Evolutionary conservation across 495 filamentous ascomycete species (phyloP), one percentile per base, ranked within the genome.

Genomic region (Immersiella caudata): DNA sequence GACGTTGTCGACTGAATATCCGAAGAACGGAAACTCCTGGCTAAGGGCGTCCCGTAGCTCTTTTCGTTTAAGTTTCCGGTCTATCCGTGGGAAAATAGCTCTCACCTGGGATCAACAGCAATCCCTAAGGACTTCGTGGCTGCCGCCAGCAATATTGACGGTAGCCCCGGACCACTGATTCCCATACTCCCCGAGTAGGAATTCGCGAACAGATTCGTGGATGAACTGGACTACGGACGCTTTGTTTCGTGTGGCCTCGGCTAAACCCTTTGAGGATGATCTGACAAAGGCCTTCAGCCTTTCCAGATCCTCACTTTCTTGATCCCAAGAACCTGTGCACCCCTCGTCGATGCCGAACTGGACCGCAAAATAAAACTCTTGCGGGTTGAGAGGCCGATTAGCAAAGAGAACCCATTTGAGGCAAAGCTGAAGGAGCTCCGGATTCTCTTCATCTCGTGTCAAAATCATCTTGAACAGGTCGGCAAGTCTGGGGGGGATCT

Each of bases 331-430:
- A 26, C 63, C 52, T 1, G 52, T 18, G 4, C 35, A 18, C 9
- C 36, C 24, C 7, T 46, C 9, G 12, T 12, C 64, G 18, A 29
- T 46, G 21, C 74, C 72, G 49, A 77, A 65, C 16, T 74, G 55
- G 21, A 81, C 67, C 9, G 76, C 80, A 35, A 71, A 76, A 58
- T 80, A 79, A 29, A 80, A 60, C 66, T 81, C 78, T 52, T 72
- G 67, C 0, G 65, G 70, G 6, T 49, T 74, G 16, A 81, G 66
- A 2, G 77, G 77, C 6, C 65, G 62, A 24, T 63, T 67, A 5
- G 79, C 71, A 63, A 72, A 80, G 22, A 81, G 71, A 26, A 81
- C 67, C 76, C 77, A 79, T 29, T 74, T 68, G n/a, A 81, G 60
- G 50, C 74, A 81, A 0, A 77, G 46, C n/a, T 77, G 21, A n/a